Evolutionary conservation across 1,284 basidiomycete genomes (phyloP).

Genomic region (Clitocybe nebularis): DNA sequence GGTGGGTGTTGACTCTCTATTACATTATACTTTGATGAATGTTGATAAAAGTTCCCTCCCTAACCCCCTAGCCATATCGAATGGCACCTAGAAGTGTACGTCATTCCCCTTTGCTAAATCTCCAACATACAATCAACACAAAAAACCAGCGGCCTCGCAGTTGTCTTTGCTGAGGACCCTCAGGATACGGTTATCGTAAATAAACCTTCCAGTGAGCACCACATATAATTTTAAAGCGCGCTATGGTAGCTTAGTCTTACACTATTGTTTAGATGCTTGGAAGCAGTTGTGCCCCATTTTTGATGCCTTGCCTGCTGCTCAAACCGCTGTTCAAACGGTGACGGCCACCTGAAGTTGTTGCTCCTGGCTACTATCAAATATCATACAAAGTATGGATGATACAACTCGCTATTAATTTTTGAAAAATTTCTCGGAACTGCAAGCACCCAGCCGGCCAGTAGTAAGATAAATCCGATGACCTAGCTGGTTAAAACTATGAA

Average conservation of each 20-base stretch:
- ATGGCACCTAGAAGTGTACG: conserved; percentile 23
- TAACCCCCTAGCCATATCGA: conserved; percentile 17
- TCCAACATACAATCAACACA: not conserved
- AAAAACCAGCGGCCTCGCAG: not conserved
- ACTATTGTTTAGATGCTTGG: not conserved
- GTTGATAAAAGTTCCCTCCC: not conserved
- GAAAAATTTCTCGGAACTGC: no score
- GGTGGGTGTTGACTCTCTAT: conserved; percentile 17
- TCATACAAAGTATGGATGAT: no score
- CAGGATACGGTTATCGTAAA: not conserved
- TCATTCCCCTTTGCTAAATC: not conserved
- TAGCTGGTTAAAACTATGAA: no score
- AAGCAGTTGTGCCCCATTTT: not conserved
- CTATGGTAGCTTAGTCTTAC: not conserved
- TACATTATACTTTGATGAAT: no score
- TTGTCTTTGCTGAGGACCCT: not conserved
- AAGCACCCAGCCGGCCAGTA: no score
- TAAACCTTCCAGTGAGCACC: not conserved
- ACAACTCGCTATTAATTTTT: no score
- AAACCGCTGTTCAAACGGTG: no score
- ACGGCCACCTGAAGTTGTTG: no score
- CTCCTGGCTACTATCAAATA: no score
- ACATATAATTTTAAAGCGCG: not conserved
- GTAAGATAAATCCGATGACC: no score
- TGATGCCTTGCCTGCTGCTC: not conserved